Percentiles rank a stretch among this genome's conserved stretches.
Evolutionary conservation across 2,329 filamentous ascomycete species (phyloP).

Genomic region (Orbilia oligospora): DNA sequence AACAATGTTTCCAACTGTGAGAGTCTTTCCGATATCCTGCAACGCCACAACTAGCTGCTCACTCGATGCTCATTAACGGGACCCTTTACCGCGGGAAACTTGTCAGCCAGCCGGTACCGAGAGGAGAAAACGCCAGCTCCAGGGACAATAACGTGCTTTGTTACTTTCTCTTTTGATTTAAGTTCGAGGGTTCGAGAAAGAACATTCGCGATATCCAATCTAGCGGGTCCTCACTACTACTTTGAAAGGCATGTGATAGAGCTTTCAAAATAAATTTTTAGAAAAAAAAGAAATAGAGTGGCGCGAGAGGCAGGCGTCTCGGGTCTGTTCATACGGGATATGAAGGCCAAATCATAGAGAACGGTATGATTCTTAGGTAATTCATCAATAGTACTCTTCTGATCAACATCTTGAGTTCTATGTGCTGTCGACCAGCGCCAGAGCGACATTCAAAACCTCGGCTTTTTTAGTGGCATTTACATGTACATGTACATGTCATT

Average conservation of each 20-base stretch:
- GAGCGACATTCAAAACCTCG: conserved; percentile 6
- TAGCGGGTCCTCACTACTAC: neutral
- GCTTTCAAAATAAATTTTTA: neutral
- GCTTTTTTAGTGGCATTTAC: neutral
- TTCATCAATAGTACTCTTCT: neutral
- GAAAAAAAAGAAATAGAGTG: too few species aligned
- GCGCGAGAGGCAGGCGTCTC: neutral
- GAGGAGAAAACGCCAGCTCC: conserved; percentile 27
- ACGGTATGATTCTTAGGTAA: conserved; percentile 8
- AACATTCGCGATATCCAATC: neutral
- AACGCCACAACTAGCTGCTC: conserved; percentile 9
- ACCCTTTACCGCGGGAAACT: conserved; percentile 28
- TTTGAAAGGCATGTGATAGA: conserved; percentile 3
- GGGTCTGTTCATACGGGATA: too few species aligned
- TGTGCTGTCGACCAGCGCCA: neutral
- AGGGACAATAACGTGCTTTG: conserved; percentile 49
- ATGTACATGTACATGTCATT: too few species aligned
- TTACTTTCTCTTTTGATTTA: conserved; percentile 40
- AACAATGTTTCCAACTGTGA: neutral
- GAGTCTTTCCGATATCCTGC: conserved; percentile 16
- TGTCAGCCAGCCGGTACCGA: conserved; percentile 33
- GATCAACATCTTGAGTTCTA: neutral
- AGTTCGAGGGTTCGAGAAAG: neutral
- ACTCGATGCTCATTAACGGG: neutral
- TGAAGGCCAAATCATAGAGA: neutral